Conservation (phyloP, 108 stramenopile genomes). For the Nitzschia inconspicua region DNA sequence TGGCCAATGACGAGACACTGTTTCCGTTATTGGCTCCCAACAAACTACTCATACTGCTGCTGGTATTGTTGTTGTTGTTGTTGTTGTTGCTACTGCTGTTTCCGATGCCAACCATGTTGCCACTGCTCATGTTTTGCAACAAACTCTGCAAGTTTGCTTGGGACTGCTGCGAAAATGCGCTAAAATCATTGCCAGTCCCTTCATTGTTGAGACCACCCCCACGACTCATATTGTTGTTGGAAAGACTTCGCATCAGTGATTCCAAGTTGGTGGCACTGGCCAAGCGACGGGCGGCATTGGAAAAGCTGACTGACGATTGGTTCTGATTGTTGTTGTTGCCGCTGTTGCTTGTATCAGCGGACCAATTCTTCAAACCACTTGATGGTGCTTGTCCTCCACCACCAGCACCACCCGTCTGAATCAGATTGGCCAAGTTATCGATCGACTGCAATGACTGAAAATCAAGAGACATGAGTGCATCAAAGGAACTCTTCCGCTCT, state of each 20-base stretch:
- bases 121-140: constrained; percentile 46
- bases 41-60: constrained; percentile 35
- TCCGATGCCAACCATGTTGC: constrained; percentile 1
- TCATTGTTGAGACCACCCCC: constrained; percentile 3
- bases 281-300: constrained; percentile 37
- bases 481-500: constrained; percentile 68
- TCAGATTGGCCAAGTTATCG: constrained; percentile 83
- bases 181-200: background rate
- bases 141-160: constrained; percentile 55
- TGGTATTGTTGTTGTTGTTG: too few relatives aligned
- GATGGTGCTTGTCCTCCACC: constrained; percentile 38
- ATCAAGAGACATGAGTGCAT: constrained; percentile 80
- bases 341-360: constrained; percentile 18
- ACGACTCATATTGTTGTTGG: constrained; percentile 29
- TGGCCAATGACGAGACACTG: constrained; percentile 52
- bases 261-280: constrained; percentile 58
- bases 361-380: constrained; percentile 78
- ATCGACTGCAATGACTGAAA: constrained; percentile 84
- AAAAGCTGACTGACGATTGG: constrained; percentile 22
- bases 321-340: constrained; percentile 22
- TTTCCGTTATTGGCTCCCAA: constrained; percentile 13
- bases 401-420: constrained; percentile 54
- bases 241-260: constrained; percentile 61
- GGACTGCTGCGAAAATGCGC: constrained; percentile 1
- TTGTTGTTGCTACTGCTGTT: background rate